Base-by-base conservation (phyloP, 139 green algal species). In the Ulvella scutata region DNA sequence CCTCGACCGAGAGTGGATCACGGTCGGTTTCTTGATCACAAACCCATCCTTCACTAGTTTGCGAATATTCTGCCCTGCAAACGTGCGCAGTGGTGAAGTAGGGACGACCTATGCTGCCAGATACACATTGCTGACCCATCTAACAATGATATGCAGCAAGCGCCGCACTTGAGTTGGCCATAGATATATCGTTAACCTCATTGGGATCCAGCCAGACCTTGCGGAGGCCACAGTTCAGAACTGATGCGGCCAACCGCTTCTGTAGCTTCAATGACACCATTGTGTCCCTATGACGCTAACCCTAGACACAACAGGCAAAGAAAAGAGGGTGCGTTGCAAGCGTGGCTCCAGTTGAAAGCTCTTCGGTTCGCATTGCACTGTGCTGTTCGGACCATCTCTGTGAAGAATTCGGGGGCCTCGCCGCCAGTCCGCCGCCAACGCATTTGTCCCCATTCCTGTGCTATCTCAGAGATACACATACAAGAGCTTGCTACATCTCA, bases 151-250 rank as follows among this genome's bases (percentile, higher is more conserved):
- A 77, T 76, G 23, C 39, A 38, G 21, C 21, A 36, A 73, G 20
- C 74, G 39, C 31, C 34, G 36, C 23, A 88, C 92, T 85, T 39
- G 95, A 99, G 88, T 99, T 99, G 81, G 94, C 94, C 94, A 99
- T 98, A 60, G 91, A 96, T 76, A 99, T 97, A 61, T 99, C 94
- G 74, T 94, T 97, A 76, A 97, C 94, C 85, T 99, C 95, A 88
- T 98, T 99, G 84, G 95, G 95, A 79, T 99, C 95, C 62, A 99
- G 87, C 95, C 95, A 99, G 39, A 99, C 90, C 83, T 98, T 97
- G 61, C 90, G 82, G 79, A 87, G 78, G 73, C 95, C 95, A 85
- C 93, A 98, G 43, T 89, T 87, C 43, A 99, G 84, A 34, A 98
- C 90, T 60, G 87, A 94, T 43, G 95, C 89, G 61, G 95, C 94